Base-by-base conservation (phyloP, 768 basidiomycete genomes). In the Rhizopogon vesiculosus region DNA sequence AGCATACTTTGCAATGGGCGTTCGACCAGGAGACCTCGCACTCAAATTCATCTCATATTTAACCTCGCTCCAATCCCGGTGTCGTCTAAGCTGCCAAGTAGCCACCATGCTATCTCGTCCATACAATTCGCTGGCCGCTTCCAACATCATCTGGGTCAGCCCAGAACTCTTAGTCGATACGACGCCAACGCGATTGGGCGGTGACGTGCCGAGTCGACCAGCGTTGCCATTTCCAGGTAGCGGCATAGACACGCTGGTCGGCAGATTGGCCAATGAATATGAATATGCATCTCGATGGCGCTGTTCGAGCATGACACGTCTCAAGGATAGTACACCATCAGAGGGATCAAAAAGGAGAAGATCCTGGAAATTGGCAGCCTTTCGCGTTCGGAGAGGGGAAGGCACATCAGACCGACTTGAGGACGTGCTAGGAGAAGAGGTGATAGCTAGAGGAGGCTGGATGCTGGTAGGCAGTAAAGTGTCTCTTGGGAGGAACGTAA, bases 311-410 rank as follows among this genome's bases (percentile, higher is more conserved):
- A 70, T 68, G 45, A 89, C 66, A 1, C 87, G 71, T 25, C 83
- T 74, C 44, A 89, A 69, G 0, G 80, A 79, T 19, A 90, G 72
- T 3, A 77, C 69, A 0, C 81, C 80, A 41, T 82, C 80, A 0
- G 67, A 68, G 0, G 85, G 81, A 62, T 90, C 85, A 61, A 91
- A 89, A 3, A 89, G 62, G 16, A 90, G 75, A 3, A 89, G 57
- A 55, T 91, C 87, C 64, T 87, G 86, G 60, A 77, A 80, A 56
- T 83, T 82, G 18, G 67, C 66, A 12, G 74, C 72, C 16, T 72
- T 66, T 6, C 64, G 70, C 52, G 61, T 69, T 25, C 58, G 73
- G 64, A 67, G 57, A 53, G 69, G 33, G 5, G 66, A 53, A 1
- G 67, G 60, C 9, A 67, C 64, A 43, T 62, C 67, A 2, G 69